These are phyloP conservation scores for Aureobasidium melanogenum DNA, from an alignment of 2,329 filamentous ascomycete genomes.

Conservation along the genomic window DNA sequence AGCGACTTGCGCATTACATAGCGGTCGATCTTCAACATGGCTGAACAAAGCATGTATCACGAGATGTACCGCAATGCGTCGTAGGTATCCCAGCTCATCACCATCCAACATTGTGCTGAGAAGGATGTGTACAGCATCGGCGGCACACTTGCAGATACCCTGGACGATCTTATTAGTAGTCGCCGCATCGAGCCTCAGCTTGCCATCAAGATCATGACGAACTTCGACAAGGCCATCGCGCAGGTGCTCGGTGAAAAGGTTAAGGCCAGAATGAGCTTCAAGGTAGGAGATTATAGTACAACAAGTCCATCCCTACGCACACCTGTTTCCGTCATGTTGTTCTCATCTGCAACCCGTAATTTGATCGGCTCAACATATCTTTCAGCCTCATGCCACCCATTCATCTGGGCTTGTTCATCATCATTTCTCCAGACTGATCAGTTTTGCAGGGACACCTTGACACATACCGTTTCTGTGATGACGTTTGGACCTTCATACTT, in stretches of 20 bases:
- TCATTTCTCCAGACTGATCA: not conserved
- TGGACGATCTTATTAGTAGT: conserved; percentile 91
- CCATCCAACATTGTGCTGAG: conserved; percentile 13
- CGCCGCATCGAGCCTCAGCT: conserved; percentile 95
- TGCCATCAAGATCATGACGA: conserved; percentile 93
- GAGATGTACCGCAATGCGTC: conserved; percentile 97
- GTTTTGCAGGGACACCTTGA: conserved; percentile 74
- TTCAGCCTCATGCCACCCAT: not conserved
- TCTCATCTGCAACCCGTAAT: too few relatives aligned
- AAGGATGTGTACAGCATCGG: conserved; percentile 63
- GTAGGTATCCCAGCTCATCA: conserved; percentile 57
- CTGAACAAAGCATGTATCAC: conserved; percentile 55
- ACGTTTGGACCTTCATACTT: conserved; percentile 99
- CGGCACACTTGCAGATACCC: conserved; percentile 85
- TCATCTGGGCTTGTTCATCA: not conserved
- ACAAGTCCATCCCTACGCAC: not conserved
- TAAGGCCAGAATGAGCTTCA: conserved; percentile 62
- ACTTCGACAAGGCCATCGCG: conserved; percentile 90
- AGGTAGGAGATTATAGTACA: not conserved
- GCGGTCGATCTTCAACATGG: conserved; percentile 30
- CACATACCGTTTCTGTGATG: conserved; percentile 98
- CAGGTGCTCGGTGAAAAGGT: conserved; percentile 89
- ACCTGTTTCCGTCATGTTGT: not conserved
- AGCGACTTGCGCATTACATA: not conserved
- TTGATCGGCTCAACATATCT: too few relatives aligned